Base-by-base conservation (phyloP, 495 filamentous ascomycete species). In the Talaromyces trachyspermus region DNA sequence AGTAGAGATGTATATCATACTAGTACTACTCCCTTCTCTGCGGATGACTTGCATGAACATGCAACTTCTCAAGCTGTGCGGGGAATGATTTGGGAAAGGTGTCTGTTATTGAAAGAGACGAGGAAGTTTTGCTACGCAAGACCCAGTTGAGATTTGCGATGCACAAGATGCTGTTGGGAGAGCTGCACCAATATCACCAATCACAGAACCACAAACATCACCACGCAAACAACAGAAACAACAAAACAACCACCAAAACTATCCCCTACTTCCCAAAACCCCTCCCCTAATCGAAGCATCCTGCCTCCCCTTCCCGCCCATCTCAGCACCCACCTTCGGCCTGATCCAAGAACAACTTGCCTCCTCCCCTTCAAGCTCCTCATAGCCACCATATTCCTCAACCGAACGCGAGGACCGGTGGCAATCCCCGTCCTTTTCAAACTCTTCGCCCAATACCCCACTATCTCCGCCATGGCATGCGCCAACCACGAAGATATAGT, bases 281-380 rank as follows among this genome's bases (percentile, higher is more conserved):
- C n/a, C n/a, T n/a, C 59, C 67, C 17, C 64, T 61, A 5, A 74
- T 75, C 14, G 72, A 70, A 17, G 58, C 81, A 32, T 83, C 85
- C 0, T 79, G 75, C 54, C 76, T 85, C 9, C 83, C 83, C 5
- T 85, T 90, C 48, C 87, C 88, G 6, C 74, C 79, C 0, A 78
- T 90, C 30, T 66, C 76, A 19, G 64, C 74, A 1, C 58, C 71
- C 0, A 52, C 56, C 20, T 95, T 94, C 59, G 89, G 89, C 0
- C 71, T 95, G 12, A 77, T 94, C 27, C 89, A 95, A 65, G 89
- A 95, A 65, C 75, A 82, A 50, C 76, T 92, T 33, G 77, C 83
- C 2, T 58, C 70, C 45, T 66, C 84, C 38, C 88, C 1, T 89
- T 89, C 55, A 75, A 74, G 5, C 70, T 92, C 5, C 75, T 92